A percentile compares a stretch with the other conserved stretches of the same genome.
Evolutionary conservation across 306 rosid genomes (phyloP).

Genomic region (Comarum palustre): DNA sequence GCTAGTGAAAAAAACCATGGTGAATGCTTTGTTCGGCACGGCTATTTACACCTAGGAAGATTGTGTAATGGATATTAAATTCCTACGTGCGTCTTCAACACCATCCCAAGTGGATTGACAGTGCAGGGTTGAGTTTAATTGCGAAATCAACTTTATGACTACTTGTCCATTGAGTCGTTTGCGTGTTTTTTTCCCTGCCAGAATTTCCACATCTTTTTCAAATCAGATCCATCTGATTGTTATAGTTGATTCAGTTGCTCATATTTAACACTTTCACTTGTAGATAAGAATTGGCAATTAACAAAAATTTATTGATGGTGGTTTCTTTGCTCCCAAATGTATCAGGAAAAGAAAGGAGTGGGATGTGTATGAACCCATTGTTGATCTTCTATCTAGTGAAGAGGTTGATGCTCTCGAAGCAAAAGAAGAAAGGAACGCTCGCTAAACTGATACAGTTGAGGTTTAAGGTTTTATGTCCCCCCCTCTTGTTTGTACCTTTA

Average conservation of each 20-base stretch:
- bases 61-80: not conserved
- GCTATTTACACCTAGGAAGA: not conserved
- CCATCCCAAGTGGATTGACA: not conserved
- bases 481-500: not conserved
- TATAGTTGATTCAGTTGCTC: not conserved
- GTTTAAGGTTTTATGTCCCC: not conserved
- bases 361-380: conserved; percentile 87
- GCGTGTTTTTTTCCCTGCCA: not conserved
- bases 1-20: not conserved
- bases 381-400: conserved; percentile 84
- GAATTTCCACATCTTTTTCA: not conserved
- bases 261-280: not conserved
- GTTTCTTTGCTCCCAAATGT: conserved; percentile 33
- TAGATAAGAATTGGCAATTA: not conserved
- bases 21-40: not conserved
- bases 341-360: conserved; percentile 96
- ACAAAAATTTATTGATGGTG: conserved; percentile 6
- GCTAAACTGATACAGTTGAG: conserved; percentile 26
- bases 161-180: not conserved
- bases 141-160: not conserved
- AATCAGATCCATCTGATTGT: not conserved
- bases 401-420: conserved; percentile 96
- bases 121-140: not conserved
- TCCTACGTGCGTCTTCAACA: conserved; percentile 2
- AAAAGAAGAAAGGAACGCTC: conserved; percentile 74